Base-by-base conservation (phyloP, 2,329 filamentous ascomycete species). In the Aspergillus pseudonomiae region DNA sequence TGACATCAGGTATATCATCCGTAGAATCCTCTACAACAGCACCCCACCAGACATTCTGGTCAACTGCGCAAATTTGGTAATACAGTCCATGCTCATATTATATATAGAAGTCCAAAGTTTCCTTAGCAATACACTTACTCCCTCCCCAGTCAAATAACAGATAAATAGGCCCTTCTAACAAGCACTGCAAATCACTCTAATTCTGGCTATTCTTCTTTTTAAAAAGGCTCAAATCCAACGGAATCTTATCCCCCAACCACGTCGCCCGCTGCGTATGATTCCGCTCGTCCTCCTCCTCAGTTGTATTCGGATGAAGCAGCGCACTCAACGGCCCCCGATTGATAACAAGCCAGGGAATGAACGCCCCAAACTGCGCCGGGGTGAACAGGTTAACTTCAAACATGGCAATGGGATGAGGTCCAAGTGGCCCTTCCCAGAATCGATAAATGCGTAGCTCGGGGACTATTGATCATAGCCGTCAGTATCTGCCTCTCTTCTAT, bases 341-440 rank as follows among this genome's bases (percentile, higher is more conserved):
- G 62, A 97, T 87, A 34, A 92, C 86, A 34, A 97, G 80, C 93
- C 93, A 97, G 0, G 92, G 85, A 45, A 97, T 81, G 71, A 97
- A 96, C 0, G 94, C 93, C 0, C 93, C 93, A 73, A 97, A 97
- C 76, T 97, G 91, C 3, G 88, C 89, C 0, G 93, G 94, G 0
- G 89, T 93, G 76, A 94, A 92, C 24, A 97, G 53, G 70, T 96
- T 96, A 53, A 97, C 92, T 78, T 97, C 94, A 71, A 97, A 97
- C 93, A 96, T 97, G 59, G 89, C 91, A 0, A 93, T 78, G 0
- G 91, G 89, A 75, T 97, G 93, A 0, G 93, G 93, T 0, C 93
- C 94, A 32, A 97, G 78, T 0, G 93, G 92, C 16, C 81, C 78
- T 68, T 95, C 90, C 86, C 88, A 96, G 68, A 96, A 82, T 16